These are phyloP conservation scores for Alternaria tenuissima DNA, from an alignment of 2,329 filamentous ascomycete species.

Conservation along the genomic window DNA sequence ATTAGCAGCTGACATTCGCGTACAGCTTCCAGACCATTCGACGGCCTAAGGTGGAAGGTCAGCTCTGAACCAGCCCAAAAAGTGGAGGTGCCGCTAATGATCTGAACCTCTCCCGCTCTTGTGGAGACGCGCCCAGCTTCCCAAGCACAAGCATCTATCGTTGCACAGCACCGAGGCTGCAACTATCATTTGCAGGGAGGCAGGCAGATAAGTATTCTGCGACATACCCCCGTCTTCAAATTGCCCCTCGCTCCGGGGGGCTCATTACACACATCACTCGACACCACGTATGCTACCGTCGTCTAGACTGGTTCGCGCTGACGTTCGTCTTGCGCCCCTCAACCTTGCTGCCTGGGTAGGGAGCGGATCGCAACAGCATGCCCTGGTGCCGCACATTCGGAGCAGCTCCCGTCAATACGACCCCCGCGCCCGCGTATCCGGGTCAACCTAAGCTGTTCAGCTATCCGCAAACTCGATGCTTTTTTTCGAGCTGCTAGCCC, in stretches of 20 bases:
- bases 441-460: not conserved
- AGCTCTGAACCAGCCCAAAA: constrained; percentile 9
- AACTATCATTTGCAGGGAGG: constrained; percentile 1
- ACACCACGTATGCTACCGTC: not conserved
- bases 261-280: not conserved
- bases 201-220: constrained; percentile 1
- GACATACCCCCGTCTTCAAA: not conserved
- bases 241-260: not conserved
- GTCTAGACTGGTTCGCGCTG: not conserved
- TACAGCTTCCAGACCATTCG: constrained; percentile 15
- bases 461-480: constrained; percentile 8
- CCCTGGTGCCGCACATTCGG: constrained; percentile 7
- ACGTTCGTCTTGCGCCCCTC: not conserved
- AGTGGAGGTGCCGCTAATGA: constrained; percentile 9
- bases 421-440: constrained; percentile 7
- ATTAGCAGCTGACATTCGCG: constrained; percentile 17
- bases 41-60: constrained; percentile 2
- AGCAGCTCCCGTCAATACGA: constrained; percentile 20
- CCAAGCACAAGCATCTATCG: not conserved
- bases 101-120: constrained; percentile 6
- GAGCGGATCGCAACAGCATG: not conserved
- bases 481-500: constrained; percentile 3
- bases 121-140: constrained; percentile 10
- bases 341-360: constrained; percentile 9
- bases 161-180: not conserved